Percentiles rank a stretch among this genome's conserved stretches.
Conservation (phyloP, 2,329 filamentous ascomycete species). For the Cordyceps cicadae region DNA sequence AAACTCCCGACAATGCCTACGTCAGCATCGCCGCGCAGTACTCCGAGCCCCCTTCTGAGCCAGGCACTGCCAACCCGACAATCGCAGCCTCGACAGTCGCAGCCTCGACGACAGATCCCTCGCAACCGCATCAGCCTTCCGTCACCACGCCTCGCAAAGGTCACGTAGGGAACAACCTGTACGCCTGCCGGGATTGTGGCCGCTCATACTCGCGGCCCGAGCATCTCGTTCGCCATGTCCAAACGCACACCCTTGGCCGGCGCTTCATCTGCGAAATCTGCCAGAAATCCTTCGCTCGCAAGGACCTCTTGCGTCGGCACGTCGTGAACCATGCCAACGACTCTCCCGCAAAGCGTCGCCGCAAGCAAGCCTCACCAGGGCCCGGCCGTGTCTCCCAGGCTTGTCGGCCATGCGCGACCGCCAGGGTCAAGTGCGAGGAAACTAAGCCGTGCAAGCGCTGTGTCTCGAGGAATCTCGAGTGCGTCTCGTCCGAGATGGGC, state of each 20-base stretch:
- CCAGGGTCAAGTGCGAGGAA: conserved; percentile 48
- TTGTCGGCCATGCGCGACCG: conserved; percentile 42
- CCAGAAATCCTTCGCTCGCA: conserved; percentile 45
- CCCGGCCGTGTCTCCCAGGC: conserved; percentile 45
- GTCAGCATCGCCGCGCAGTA: neutral
- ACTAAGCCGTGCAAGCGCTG: conserved; percentile 46
- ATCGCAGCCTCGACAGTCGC: neutral
- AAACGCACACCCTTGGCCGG: conserved; percentile 42
- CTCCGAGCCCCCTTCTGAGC: neutral
- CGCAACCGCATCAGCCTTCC: neutral
- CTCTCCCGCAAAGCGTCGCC: conserved; percentile 38
- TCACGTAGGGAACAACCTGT: conserved; percentile 23
- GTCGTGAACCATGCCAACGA: conserved; percentile 43
- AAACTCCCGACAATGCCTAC: neutral
- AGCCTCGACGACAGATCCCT: neutral
- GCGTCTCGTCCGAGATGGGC: conserved; percentile 30
- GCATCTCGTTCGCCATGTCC: conserved; percentile 44
- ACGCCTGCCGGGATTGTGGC: conserved; percentile 45
- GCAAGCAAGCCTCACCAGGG: conserved; percentile 35
- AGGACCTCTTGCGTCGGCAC: conserved; percentile 46
- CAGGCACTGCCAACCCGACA: neutral
- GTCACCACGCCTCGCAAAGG: conserved; percentile 19
- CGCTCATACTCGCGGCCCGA: conserved; percentile 45
- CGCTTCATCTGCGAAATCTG: conserved; percentile 43
- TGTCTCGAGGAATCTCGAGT: conserved; percentile 36